These are phyloP conservation scores for Tetrahymena malaccensis DNA, from an alignment of 73 alveolate genomes.

Conservation along the genomic window DNA sequence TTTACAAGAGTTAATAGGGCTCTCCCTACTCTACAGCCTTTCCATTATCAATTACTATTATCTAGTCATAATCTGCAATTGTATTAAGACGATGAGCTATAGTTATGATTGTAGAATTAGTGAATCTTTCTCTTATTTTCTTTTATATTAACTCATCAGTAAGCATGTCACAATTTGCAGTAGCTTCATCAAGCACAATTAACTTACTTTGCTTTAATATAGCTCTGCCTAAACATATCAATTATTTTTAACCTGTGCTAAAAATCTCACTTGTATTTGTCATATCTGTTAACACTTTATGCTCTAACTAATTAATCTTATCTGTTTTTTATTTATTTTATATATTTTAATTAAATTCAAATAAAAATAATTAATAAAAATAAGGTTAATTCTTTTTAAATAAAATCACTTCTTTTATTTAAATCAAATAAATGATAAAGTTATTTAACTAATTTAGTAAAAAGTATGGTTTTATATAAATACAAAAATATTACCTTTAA, in stretches of 20 bases:
- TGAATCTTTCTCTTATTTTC: conserved; percentile 59
- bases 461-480: too few relatives aligned
- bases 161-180: conserved; percentile 86
- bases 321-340: not conserved
- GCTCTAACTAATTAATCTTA: not conserved
- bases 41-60: conserved; percentile 64
- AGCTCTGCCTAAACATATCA: conserved; percentile 86
- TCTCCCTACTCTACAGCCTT: conserved; percentile 57
- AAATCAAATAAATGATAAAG: too few relatives aligned
- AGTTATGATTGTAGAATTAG: conserved; percentile 76
- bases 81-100: conserved; percentile 89
- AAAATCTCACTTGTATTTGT: conserved; percentile 15
- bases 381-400: too few relatives aligned
- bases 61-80: conserved; percentile 66
- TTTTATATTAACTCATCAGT: conserved; percentile 77
- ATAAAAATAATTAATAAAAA: too few relatives aligned
- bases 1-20: conserved; percentile 57
- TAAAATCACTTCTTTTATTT: too few relatives aligned
- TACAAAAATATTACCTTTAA: not conserved
- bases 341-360: too few relatives aligned
- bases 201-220: conserved; percentile 73
- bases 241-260: conserved; percentile 85
- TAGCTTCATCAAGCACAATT: conserved; percentile 90
- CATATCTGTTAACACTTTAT: conserved; percentile 6
- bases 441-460: too few relatives aligned